Conservation (phyloP, 2,329 filamentous ascomycete genomes). For the Fusarium sp. region DNA sequence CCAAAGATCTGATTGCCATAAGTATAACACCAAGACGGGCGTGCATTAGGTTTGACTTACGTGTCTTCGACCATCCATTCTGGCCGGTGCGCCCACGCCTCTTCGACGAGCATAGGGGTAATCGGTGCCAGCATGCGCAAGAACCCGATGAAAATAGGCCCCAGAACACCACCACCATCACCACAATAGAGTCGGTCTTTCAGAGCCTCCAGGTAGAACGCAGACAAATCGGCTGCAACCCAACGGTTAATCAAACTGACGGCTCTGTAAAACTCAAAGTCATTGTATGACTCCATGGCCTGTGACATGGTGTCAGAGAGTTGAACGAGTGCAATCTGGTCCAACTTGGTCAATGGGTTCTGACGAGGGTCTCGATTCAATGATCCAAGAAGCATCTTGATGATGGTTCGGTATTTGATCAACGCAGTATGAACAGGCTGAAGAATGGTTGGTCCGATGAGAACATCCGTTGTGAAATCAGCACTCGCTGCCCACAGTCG, state of each 20-base stretch:
- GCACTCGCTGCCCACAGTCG: slow-evolving; percentile 92
- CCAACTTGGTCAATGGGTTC: slow-evolving; percentile 69
- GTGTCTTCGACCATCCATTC: slow-evolving; percentile 67
- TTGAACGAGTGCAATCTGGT: slow-evolving; percentile 83
- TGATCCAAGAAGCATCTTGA: slow-evolving; percentile 90
- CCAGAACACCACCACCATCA: slow-evolving; percentile 72
- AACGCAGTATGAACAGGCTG: slow-evolving; percentile 81
- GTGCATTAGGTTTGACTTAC: slow-evolving; percentile 51
- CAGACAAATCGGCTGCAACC: slow-evolving; percentile 85
- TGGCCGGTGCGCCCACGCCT: slow-evolving; percentile 86
- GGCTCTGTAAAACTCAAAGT: slow-evolving; percentile 86
- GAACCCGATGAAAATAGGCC: slow-evolving; percentile 78
- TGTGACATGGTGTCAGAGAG: slow-evolving; percentile 74
- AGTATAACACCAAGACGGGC: slow-evolving; percentile 15
- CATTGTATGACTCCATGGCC: slow-evolving; percentile 74
- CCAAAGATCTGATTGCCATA: slow-evolving; percentile 46
- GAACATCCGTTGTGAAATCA: slow-evolving; percentile 90
- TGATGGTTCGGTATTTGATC: slow-evolving; percentile 88
- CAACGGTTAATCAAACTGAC: slow-evolving; percentile 81
- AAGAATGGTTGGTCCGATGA: slow-evolving; percentile 83
- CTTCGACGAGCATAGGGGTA: slow-evolving; percentile 86
- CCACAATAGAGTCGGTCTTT: slow-evolving; percentile 95
- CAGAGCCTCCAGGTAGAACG: slow-evolving; percentile 92
- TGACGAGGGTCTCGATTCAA: slow-evolving; percentile 68
- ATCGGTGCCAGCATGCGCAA: slow-evolving; percentile 85